These are phyloP conservation scores for Calonectria ilicicola DNA, from an alignment of 2,329 filamentous ascomycete species.

Conservation along the genomic window DNA sequence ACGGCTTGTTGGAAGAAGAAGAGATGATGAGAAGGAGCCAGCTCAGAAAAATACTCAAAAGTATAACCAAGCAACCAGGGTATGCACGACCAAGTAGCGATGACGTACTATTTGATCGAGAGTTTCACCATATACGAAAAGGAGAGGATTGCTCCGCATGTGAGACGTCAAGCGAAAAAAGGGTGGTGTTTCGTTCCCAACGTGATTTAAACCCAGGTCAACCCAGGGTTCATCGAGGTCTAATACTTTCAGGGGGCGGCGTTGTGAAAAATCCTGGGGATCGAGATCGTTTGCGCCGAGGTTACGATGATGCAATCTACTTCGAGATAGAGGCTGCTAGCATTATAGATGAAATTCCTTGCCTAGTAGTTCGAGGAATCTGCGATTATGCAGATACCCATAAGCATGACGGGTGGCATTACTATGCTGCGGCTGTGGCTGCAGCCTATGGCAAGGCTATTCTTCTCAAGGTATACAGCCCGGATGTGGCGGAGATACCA, in stretches of 20 bases:
- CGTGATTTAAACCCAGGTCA: neutral
- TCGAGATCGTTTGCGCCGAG: neutral
- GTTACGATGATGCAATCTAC: slow-evolving; percentile 18
- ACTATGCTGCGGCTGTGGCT: slow-evolving; percentile 48
- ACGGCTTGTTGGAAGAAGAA: neutral
- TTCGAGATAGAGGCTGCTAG: slow-evolving; percentile 47
- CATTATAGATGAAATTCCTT: slow-evolving; percentile 39
- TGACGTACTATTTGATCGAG: neutral
- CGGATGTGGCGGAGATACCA: neutral
- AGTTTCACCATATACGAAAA: neutral
- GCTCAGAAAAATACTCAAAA: neutral
- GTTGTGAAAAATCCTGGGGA: neutral
- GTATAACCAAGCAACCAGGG: neutral
- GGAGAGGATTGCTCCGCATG: neutral
- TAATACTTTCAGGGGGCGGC: neutral
- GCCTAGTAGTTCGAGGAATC: slow-evolving; percentile 49
- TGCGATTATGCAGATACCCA: slow-evolving; percentile 53
- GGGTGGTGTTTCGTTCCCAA: neutral
- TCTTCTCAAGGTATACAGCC: neutral
- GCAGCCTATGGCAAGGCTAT: slow-evolving; percentile 32
- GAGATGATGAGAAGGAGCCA: neutral
- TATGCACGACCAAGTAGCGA: neutral
- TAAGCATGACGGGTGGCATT: slow-evolving; percentile 50
- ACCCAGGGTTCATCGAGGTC: neutral
- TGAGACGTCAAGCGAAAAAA: neutral